These are phyloP conservation scores for Aaosphaeria pasadenensis DNA, from an alignment of 2,329 filamentous ascomycete genomes.

Conservation along the genomic window DNA sequence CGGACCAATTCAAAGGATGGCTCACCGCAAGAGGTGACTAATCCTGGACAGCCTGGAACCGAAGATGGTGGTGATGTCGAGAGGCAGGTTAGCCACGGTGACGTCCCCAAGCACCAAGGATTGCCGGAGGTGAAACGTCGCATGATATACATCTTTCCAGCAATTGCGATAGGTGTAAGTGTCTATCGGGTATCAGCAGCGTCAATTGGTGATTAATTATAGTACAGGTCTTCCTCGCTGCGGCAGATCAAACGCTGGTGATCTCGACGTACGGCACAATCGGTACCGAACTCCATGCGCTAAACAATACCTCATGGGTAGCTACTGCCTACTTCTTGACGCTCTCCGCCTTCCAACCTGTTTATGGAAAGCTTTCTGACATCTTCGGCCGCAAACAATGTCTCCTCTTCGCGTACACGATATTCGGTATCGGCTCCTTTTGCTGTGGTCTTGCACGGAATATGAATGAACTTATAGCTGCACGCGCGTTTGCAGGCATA, in stretches of 20 bases:
- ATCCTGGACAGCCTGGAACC: neutral
- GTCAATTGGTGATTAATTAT: neutral
- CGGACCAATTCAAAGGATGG: neutral
- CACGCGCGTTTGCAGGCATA: conserved; percentile 61
- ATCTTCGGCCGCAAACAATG: conserved; percentile 68
- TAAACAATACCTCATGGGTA: conserved; percentile 75
- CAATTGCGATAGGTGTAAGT: conserved; percentile 60
- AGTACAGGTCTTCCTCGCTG: conserved; percentile 64
- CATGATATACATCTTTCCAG: conserved; percentile 59
- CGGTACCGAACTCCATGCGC: conserved; percentile 69
- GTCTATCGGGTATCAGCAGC: neutral
- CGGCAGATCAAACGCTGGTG: conserved; percentile 73
- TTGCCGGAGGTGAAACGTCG: conserved; percentile 48
- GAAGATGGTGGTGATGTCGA: conserved; percentile 33
- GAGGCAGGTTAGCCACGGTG: conserved; percentile 30
- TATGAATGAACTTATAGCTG: conserved; percentile 64
- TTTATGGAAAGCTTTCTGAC: conserved; percentile 69
- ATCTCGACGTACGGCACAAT: conserved; percentile 77
- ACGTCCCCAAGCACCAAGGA: conserved; percentile 42
- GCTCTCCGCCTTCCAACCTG: conserved; percentile 69
- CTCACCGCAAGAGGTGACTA: too few species aligned
- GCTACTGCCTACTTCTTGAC: conserved; percentile 71
- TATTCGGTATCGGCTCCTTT: conserved; percentile 65
- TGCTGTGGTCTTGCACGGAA: conserved; percentile 61
- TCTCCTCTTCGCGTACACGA: conserved; percentile 60